phyloP scores from a whole-genome alignment of 2,329 filamentous ascomycete genomes.

The Geoglossum cookeanum region DNA sequence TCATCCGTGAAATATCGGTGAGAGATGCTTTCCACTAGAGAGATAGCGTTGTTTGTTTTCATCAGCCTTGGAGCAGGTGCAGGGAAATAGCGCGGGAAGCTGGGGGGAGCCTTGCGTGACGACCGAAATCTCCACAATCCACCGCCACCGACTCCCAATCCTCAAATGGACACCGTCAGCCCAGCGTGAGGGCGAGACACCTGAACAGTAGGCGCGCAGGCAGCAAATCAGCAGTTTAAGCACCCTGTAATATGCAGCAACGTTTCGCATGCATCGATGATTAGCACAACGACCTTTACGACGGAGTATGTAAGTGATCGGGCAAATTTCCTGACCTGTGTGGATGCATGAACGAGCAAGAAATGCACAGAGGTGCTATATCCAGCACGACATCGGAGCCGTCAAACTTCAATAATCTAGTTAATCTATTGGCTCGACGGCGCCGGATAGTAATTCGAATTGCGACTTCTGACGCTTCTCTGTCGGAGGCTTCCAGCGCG shows the following conservation, averaged over 20 bases:
- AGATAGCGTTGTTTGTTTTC: not conserved
- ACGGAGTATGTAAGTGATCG: not conserved
- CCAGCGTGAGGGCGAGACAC: not conserved
- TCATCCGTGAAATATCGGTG: not conserved
- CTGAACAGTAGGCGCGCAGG: not conserved
- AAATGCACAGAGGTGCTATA: too few relatives aligned
- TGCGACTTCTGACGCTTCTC: too few relatives aligned
- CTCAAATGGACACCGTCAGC: not conserved
- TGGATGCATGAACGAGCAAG: not conserved
- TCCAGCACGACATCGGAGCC: too few relatives aligned
- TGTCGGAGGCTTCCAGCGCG: too few relatives aligned
- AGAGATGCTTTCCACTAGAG: not conserved
- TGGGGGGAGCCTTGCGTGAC: not conserved
- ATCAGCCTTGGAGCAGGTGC: not conserved
- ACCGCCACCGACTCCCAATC: not conserved
- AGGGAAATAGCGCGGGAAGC: not conserved
- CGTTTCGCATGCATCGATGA: conserved; percentile 1
- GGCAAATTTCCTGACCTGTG: not conserved
- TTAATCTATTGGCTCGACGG: too few relatives aligned
- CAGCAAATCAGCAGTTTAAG: not conserved
- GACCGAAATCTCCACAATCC: not conserved
- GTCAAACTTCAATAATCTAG: too few relatives aligned
- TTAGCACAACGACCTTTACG: not conserved
- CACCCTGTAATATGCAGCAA: not conserved
- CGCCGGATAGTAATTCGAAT: too few relatives aligned